These are phyloP conservation scores for Chaetoscypha palmicola DNA, from an alignment of 2,329 filamentous ascomycete species.

Conservation along the genomic window DNA sequence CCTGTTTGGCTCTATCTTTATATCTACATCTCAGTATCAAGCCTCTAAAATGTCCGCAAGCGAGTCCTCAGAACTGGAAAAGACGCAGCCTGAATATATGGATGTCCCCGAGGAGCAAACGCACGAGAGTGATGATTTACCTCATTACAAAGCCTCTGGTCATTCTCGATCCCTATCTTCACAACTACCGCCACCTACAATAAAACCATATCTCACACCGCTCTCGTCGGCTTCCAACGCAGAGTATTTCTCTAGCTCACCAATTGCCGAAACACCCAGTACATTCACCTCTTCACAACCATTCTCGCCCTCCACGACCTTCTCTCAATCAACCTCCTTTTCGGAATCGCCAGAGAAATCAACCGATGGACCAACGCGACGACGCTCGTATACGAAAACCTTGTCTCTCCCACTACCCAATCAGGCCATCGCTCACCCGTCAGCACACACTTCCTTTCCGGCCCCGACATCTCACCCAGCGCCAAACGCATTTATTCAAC, in stretches of 20 bases:
- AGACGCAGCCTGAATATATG: background rate
- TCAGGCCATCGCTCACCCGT: constrained; percentile 1
- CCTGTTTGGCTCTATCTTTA: background rate
- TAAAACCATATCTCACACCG: constrained; percentile 3
- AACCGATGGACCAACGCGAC: constrained; percentile 1
- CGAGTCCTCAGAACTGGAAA: background rate
- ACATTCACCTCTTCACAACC: background rate
- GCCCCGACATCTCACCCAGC: constrained; percentile 2
- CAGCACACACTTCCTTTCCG: constrained; percentile 1
- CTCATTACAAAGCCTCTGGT: background rate
- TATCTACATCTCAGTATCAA: constrained; percentile 1
- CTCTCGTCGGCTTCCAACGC: constrained; percentile 2
- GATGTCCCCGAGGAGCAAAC: background rate
- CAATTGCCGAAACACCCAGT: constrained; percentile 1
- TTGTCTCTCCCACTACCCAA: constrained; percentile 3
- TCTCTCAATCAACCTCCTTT: constrained; percentile 4
- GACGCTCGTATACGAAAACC: constrained; percentile 12
- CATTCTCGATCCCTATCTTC: constrained; percentile 3
- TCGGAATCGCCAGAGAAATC: constrained; percentile 5
- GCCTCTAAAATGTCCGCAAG: constrained; percentile 1
- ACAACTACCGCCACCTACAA: constrained; percentile 4
- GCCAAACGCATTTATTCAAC: constrained; percentile 1
- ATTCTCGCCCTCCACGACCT: background rate
- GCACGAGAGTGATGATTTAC: background rate
- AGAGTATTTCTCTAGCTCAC: constrained; percentile 3